A percentile compares a stretch with the other conserved stretches of the same genome.
Conservation (phyloP, 2,329 filamentous ascomycete genomes). For the Achaetomium macrosporum region DNA sequence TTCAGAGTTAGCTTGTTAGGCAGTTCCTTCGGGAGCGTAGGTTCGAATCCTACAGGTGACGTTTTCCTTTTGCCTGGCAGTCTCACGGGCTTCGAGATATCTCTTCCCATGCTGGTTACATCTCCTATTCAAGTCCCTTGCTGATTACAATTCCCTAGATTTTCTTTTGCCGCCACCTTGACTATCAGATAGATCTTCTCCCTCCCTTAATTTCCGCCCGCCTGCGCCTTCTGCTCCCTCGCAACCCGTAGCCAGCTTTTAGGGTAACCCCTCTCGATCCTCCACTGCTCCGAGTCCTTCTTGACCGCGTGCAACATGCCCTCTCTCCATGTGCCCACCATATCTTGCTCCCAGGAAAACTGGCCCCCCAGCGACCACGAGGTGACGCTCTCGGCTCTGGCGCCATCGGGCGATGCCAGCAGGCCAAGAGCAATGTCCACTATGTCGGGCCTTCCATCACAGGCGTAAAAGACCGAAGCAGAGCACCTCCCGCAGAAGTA, state of each 20-base stretch:
- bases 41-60: conserved; percentile 22
- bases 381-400: conserved; percentile 40
- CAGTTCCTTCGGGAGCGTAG: conserved; percentile 21
- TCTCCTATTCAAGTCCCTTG: background rate
- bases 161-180: too few relatives aligned
- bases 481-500: conserved; percentile 46
- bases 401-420: conserved; percentile 38
- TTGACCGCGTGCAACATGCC: conserved; percentile 28
- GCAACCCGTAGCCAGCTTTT: conserved; percentile 30
- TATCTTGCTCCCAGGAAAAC: conserved; percentile 30
- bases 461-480: conserved; percentile 41
- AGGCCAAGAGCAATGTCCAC: conserved; percentile 42
- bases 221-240: conserved; percentile 14
- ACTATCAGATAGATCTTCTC: background rate
- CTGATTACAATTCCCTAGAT: too few relatives aligned
- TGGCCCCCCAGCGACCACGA: conserved; percentile 37
- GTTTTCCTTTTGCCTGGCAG: conserved; percentile 1
- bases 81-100: too few relatives aligned
- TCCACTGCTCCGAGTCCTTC: conserved; percentile 33
- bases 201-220: background rate
- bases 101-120: too few relatives aligned
- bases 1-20: conserved; percentile 11
- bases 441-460: conserved; percentile 33
- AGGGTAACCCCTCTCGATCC: conserved; percentile 29
- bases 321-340: conserved; percentile 38